phyloP scores from a whole-genome alignment of 1,284 basidiomycete species.

The Boletus sp. region DNA sequence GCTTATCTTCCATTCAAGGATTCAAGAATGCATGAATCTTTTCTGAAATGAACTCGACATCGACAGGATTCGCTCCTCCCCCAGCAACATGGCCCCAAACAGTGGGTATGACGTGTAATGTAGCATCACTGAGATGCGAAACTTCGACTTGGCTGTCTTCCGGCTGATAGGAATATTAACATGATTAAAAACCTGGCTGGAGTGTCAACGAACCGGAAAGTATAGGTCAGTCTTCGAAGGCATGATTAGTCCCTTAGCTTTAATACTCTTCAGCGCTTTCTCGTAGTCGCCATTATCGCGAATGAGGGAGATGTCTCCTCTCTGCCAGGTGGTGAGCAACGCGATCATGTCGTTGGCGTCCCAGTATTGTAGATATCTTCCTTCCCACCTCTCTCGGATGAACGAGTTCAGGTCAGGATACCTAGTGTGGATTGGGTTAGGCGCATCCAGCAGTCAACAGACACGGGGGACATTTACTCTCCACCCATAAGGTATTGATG shows the following conservation, averaged over 20 bases:
- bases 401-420: conserved; percentile 33
- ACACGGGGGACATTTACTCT: conserved; percentile 20
- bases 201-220: conserved; percentile 28
- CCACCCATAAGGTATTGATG: conserved; percentile 32
- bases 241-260: conserved; percentile 33
- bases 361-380: conserved; percentile 33
- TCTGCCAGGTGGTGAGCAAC: conserved; percentile 39
- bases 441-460: neutral
- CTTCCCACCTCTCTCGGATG: conserved; percentile 38
- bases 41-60: conserved; percentile 28
- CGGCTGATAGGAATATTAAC: conserved; percentile 20
- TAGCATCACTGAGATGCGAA: conserved; percentile 26
- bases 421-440: conserved; percentile 13
- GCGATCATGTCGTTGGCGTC: conserved; percentile 41
- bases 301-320: conserved; percentile 37
- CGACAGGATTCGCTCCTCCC: conserved; percentile 27
- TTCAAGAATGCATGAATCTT: conserved; percentile 27
- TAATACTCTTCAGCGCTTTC: conserved; percentile 29
- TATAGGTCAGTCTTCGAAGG: conserved; percentile 36
- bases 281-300: conserved; percentile 29
- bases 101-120: conserved; percentile 29
- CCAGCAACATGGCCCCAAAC: conserved; percentile 35
- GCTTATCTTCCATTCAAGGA: neutral
- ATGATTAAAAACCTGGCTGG: neutral
- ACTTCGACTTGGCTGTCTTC: conserved; percentile 32